These are phyloP conservation scores for Macrophomina pseudophaseolina DNA, from an alignment of 2,329 filamentous ascomycete genomes.

Conservation along the genomic window DNA sequence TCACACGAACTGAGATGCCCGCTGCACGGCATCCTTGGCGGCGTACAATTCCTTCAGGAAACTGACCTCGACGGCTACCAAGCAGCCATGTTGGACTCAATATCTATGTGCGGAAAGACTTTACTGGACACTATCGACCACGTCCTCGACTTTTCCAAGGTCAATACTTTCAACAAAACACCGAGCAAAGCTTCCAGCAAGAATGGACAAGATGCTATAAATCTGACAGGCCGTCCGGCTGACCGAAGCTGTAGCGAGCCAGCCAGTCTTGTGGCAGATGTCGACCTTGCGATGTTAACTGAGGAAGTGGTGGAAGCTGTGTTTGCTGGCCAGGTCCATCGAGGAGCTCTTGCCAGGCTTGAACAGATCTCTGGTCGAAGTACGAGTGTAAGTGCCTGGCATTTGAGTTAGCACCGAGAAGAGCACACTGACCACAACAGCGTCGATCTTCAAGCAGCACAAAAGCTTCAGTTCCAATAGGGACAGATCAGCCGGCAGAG, in stretches of 20 bases:
- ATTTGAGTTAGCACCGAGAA: background rate
- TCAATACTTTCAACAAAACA: conserved; percentile 41
- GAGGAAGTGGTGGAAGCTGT: conserved; percentile 47
- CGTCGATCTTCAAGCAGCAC: background rate
- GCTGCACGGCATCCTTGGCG: conserved; percentile 63
- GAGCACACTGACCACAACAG: background rate
- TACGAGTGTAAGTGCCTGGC: conserved; percentile 45
- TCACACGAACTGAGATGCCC: conserved; percentile 67
- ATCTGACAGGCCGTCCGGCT: conserved; percentile 32
- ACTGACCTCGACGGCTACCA: conserved; percentile 34
- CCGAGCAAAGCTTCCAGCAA: conserved; percentile 36
- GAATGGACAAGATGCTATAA: conserved; percentile 40
- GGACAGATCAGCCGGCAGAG: background rate
- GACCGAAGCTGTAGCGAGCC: conserved; percentile 37
- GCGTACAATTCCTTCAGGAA: conserved; percentile 57
- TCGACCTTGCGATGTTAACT: conserved; percentile 41
- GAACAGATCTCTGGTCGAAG: background rate
- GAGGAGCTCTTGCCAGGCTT: background rate
- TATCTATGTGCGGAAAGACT: conserved; percentile 47
- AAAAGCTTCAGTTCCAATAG: background rate
- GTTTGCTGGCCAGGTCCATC: conserved; percentile 13
- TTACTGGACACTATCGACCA: conserved; percentile 50
- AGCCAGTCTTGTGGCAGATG: conserved; percentile 32
- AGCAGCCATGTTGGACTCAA: conserved; percentile 40
- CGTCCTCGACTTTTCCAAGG: conserved; percentile 48